Percentiles rank a stretch among this genome's conserved stretches.
These are phyloP conservation scores for Glebionis coronaria DNA, from an alignment of 129 eudicot genomes.

Conservation along the genomic window DNA sequence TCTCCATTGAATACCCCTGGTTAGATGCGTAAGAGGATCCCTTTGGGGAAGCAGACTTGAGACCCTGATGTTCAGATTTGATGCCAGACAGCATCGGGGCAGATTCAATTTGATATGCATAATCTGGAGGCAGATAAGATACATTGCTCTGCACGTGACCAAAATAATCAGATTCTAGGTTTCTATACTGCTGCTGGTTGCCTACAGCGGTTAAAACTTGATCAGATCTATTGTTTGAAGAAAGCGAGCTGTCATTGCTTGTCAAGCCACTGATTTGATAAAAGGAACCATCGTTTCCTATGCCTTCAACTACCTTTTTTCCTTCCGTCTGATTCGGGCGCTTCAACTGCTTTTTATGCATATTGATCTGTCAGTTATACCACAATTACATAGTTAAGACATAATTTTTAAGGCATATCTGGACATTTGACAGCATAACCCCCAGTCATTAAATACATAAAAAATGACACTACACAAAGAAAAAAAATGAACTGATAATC, in stretches of 20 bases:
- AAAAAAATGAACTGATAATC: neutral
- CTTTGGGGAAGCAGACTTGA: conserved; percentile 39
- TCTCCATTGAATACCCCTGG: conserved; percentile 32
- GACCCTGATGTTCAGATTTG: conserved; percentile 38
- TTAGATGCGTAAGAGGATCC: conserved; percentile 56
- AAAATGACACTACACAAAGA: conserved; percentile 1
- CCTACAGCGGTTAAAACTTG: conserved; percentile 32
- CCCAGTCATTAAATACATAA: too few relatives aligned
- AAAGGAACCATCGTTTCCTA: conserved; percentile 30
- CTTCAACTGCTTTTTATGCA: conserved; percentile 37
- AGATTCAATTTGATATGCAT: conserved; percentile 33
- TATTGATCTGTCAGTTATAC: conserved; percentile 25
- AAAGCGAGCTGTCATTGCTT: conserved; percentile 24
- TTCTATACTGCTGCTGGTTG: conserved; percentile 33
- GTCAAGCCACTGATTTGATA: conserved; percentile 31
- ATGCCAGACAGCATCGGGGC: conserved; percentile 31
- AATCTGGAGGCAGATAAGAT: conserved; percentile 37
- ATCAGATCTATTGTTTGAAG: conserved; percentile 31
- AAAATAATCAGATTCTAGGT: conserved; percentile 33
- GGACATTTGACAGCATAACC: too few relatives aligned
- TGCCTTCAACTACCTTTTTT: conserved; percentile 31
- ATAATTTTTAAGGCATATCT: neutral
- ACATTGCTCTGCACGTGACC: conserved; percentile 32
- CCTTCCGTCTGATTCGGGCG: conserved; percentile 44
- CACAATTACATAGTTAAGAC: conserved; percentile 12